Evolutionary conservation across 768 basidiomycete species (phyloP).

Genomic region (Baorangia bicolor): DNA sequence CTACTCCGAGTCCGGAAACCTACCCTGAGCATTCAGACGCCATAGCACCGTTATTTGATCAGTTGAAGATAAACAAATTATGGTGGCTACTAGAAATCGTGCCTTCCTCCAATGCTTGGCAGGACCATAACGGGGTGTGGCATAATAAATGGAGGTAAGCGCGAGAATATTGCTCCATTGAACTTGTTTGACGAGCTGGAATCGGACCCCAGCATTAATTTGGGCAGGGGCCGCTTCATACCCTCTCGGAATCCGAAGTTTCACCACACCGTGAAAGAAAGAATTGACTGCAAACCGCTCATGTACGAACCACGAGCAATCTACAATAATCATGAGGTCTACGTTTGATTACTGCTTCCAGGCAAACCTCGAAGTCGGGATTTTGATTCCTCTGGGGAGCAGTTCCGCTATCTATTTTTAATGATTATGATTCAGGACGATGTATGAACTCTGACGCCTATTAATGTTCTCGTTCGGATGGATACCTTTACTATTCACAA

Average conservation of each 20-base stretch:
- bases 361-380: not conserved
- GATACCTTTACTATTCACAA: not conserved
- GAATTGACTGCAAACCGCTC: slow-evolving; percentile 47
- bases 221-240: slow-evolving; percentile 59
- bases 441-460: not conserved
- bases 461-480: not conserved
- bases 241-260: slow-evolving; percentile 48
- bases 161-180: not conserved
- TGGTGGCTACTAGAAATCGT: slow-evolving; percentile 81
- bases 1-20: not conserved
- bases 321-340: slow-evolving; percentile 47
- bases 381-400: not conserved
- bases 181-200: not conserved
- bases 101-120: slow-evolving; percentile 53
- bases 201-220: slow-evolving; percentile 33
- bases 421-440: not conserved
- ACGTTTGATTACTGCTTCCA: slow-evolving; percentile 32
- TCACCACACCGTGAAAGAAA: slow-evolving; percentile 60
- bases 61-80: slow-evolving; percentile 38
- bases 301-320: slow-evolving; percentile 59
- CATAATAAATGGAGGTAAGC: slow-evolving; percentile 54
- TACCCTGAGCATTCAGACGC: slow-evolving; percentile 28
- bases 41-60: slow-evolving; percentile 55
- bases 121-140: slow-evolving; percentile 57
- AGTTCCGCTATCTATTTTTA: not conserved